phyloP scores from a whole-genome alignment of 805 yeast genomes.

The Candida andamanensis region DNA sequence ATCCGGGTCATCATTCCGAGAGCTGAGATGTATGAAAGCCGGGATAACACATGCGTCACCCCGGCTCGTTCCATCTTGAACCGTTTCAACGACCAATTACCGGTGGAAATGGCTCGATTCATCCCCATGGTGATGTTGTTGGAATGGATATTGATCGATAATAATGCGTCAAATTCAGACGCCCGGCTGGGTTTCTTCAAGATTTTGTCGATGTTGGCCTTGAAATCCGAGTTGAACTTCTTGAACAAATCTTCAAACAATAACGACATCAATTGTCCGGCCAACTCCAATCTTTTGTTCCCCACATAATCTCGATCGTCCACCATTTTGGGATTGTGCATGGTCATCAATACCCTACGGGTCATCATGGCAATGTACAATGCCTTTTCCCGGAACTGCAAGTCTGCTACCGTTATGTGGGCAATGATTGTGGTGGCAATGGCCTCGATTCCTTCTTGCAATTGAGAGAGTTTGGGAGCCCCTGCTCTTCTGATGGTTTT shows the following conservation, averaged over 20 bases:
- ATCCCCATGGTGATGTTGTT: constrained; percentile 91
- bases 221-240: constrained; percentile 91
- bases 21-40: constrained; percentile 90
- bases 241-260: constrained; percentile 95
- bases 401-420: constrained; percentile 77
- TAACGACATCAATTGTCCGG: constrained; percentile 94
- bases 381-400: constrained; percentile 92
- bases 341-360: constrained; percentile 90
- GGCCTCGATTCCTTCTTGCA: constrained; percentile 96
- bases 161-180: constrained; percentile 88
- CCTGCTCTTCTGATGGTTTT: constrained; percentile 87
- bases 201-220: constrained; percentile 89
- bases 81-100: constrained; percentile 97
- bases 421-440: constrained; percentile 95
- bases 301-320: constrained; percentile 99
- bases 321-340: constrained; percentile 91
- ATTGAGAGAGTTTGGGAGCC: constrained; percentile 67
- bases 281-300: constrained; percentile 92
- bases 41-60: constrained; percentile 91
- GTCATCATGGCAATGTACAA: constrained; percentile 94
- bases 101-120: constrained; percentile 95
- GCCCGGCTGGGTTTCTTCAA: constrained; percentile 92
- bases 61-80: constrained; percentile 99
- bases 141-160: constrained; percentile 86
- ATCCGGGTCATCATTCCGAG: constrained; percentile 99